Base-by-base conservation (phyloP, 2,329 filamentous ascomycete genomes). In the Fusarium continuum region DNA sequence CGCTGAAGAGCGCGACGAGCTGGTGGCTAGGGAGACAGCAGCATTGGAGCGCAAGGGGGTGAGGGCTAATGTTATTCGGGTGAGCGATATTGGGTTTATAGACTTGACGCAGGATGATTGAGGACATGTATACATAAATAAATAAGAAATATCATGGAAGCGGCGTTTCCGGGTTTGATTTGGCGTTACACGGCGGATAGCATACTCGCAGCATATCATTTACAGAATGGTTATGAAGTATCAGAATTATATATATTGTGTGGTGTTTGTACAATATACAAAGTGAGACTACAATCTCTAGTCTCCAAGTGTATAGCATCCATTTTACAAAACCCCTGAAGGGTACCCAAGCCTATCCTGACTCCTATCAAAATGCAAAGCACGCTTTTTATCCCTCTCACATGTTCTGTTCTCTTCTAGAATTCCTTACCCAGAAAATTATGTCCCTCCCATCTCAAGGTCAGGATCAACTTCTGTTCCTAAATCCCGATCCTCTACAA, bases 401-500 rank as follows among this genome's bases (percentile, higher is more conserved):
- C 29, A 46, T 38, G 28, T 52, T 25, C 17, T 31, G 20, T 48
- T n/a, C 36, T 41, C 44, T 59, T 29, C 13, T 23, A 44, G 10
- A n/a, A 20, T 28, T 40, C 17, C 10, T 9, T 38, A 32, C 32
- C 20, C 19, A 14, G 39, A 20, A 14, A 26, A 23, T 49, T 41
- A 66, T 34, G 54, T 49, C 10, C 67, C 72, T 17, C 65, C 71
- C 77, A 80, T 80, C 48, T 75, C 76, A 69, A 90, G 68, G 64
- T 91, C 90, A 25, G 86, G 84, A 77, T 99, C 95, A 19, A 94
- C 75, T 69, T 90, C 87, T 0, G 85, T 89, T 2, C 94, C 94
- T 54, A 99, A 74, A 76, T 98, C 91, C 35, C 82, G 79, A 5
- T 93, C 88, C 71, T 96, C 92, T 31, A 98, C 76, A 72, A 98